A percentile compares a stretch with the other conserved stretches of the same genome.
phyloP scores from a whole-genome alignment of 2,329 filamentous ascomycete genomes.

The Epichloe gansuensis region DNA sequence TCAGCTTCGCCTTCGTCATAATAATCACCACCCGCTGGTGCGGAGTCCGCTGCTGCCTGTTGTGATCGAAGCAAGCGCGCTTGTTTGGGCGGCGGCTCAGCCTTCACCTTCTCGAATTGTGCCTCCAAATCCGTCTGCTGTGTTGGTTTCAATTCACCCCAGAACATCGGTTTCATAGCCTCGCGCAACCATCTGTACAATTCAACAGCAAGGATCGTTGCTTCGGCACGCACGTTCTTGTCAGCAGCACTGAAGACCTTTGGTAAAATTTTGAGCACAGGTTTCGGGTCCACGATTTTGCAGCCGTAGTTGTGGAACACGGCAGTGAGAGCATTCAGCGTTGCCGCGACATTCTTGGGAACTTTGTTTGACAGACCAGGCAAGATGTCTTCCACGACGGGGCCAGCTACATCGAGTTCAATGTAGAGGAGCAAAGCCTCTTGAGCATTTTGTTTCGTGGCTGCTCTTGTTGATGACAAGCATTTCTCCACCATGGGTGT shows the following conservation, averaged over 20 bases:
- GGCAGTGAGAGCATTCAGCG: constrained; percentile 62
- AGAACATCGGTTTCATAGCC: constrained; percentile 97
- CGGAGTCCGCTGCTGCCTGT: constrained; percentile 68
- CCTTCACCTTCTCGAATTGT: constrained; percentile 85
- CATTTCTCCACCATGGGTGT: constrained; percentile 82
- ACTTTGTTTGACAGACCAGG: constrained; percentile 77
- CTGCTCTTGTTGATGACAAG: constrained; percentile 73
- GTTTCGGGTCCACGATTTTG: constrained; percentile 87
- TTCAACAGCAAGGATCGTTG: constrained; percentile 82
- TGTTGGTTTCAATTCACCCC: constrained; percentile 87
- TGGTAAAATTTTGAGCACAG: constrained; percentile 74
- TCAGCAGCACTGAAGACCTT: constrained; percentile 93
- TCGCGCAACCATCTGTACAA: constrained; percentile 95
- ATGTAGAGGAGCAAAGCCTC: constrained; percentile 83
- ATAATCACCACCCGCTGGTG: constrained; percentile 46
- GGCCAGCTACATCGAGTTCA: constrained; percentile 75
- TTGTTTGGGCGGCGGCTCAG: constrained; percentile 78
- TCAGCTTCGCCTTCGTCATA: constrained; percentile 46
- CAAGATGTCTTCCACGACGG: constrained; percentile 81
- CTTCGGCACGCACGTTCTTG: constrained; percentile 94
- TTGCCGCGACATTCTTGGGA: constrained; percentile 68
- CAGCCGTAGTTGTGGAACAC: constrained; percentile 93
- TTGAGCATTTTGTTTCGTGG: constrained; percentile 74
- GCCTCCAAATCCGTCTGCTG: constrained; percentile 91
- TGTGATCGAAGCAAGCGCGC: constrained; percentile 80